A percentile compares a stretch with the other conserved stretches of the same genome.
These are phyloP conservation scores for Peribolospora kevripleyi DNA, from an alignment of 768 basidiomycete genomes.

Conservation along the genomic window DNA sequence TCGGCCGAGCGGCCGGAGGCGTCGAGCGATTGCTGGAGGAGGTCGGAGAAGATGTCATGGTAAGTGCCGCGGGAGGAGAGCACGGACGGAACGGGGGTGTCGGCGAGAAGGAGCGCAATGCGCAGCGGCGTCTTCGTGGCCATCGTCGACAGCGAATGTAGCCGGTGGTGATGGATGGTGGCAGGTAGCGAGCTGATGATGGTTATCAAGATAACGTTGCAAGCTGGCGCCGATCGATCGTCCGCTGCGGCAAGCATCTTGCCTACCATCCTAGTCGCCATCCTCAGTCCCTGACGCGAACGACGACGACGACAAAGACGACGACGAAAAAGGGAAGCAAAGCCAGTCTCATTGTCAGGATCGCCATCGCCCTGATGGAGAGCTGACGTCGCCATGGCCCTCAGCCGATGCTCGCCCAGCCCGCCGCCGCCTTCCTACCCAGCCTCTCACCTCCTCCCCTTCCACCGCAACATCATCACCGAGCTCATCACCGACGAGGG, in stretches of 20 bases:
- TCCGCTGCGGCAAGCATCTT: not conserved
- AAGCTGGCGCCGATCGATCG: no score
- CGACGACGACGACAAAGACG: not conserved
- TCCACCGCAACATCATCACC: conserved; percentile 9
- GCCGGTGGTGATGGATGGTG: no score
- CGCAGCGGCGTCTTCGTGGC: no score
- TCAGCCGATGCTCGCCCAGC: not conserved
- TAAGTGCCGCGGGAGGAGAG: conserved; percentile 10
- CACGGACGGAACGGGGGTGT: conserved; percentile 6
- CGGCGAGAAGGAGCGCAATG: conserved; percentile 4
- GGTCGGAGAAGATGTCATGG: conserved; percentile 17
- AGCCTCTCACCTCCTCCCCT: conserved; percentile 7
- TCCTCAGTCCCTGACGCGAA: not conserved
- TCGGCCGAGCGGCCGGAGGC: conserved; percentile 3
- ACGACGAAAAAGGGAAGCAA: not conserved
- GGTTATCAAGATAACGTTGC: no score
- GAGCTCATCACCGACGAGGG: conserved; percentile 5
- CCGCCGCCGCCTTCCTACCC: not conserved
- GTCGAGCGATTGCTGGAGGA: conserved; percentile 13
- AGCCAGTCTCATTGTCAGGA: not conserved
- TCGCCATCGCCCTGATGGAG: not conserved
- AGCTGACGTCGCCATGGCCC: not conserved
- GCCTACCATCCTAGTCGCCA: not conserved
- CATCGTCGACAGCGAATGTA: no score
- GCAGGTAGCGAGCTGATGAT: no score